Conservation (phyloP, 805 yeast species). For the Candida argentea region DNA sequence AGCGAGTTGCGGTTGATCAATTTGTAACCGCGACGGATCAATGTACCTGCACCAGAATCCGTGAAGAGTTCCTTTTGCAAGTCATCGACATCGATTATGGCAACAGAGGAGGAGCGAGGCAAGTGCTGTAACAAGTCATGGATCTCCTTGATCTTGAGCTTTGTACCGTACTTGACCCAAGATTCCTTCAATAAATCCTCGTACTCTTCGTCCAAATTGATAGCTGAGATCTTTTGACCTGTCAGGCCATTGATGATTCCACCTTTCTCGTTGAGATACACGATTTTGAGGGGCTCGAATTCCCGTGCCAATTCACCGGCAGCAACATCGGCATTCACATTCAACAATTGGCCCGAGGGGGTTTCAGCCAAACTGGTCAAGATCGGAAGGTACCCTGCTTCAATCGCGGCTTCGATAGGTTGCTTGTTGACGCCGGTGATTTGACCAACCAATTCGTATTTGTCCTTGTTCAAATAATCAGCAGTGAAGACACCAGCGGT, state of each 20-base stretch:
- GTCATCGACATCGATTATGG: constrained; percentile 90
- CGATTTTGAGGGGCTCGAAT: constrained; percentile 94
- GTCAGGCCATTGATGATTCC: constrained; percentile 91
- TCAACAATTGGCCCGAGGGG: constrained; percentile 89
- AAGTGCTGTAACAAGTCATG: constrained; percentile 86
- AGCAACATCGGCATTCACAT: constrained; percentile 97
- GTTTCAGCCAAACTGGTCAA: constrained; percentile 96
- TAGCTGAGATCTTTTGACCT: constrained; percentile 79
- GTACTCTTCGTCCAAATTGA: constrained; percentile 93
- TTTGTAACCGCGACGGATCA: constrained; percentile 95
- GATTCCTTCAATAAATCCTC: constrained; percentile 83
- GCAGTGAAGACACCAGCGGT: constrained; percentile 97
- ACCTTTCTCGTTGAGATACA: constrained; percentile 94
- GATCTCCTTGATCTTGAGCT: constrained; percentile 92
- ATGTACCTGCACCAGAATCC: constrained; percentile 98
- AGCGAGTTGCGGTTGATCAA: constrained; percentile 62
- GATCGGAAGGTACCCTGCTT: constrained; percentile 94
- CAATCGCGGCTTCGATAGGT: constrained; percentile 82
- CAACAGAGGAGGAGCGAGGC: constrained; percentile 96
- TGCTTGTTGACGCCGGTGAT: constrained; percentile 79
- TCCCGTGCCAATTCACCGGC: constrained; percentile 97
- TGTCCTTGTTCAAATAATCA: constrained; percentile 79
- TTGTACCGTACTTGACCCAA: constrained; percentile 99
- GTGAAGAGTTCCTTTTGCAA: constrained; percentile 96
- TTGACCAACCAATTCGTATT: constrained; percentile 88